phyloP scores from a whole-genome alignment of 352 stramenopile species.

The Chrysophaeum taylorii region DNA sequence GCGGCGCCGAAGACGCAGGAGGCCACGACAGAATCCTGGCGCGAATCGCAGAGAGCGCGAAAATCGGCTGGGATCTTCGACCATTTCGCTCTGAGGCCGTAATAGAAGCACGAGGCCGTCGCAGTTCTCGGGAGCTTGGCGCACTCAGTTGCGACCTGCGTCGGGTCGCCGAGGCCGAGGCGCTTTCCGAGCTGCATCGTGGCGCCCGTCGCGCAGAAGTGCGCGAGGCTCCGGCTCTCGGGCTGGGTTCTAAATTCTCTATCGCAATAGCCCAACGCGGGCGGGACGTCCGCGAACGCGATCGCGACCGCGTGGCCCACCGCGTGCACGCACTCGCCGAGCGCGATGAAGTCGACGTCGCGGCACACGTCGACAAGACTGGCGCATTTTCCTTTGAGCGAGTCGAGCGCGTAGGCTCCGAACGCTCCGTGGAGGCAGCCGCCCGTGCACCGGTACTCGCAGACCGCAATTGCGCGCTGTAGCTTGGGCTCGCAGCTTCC shows the following conservation, averaged over 20 bases:
- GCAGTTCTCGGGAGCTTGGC: background rate
- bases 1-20: constrained; percentile 5
- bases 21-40: too few relatives aligned
- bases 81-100: background rate
- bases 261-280: background rate
- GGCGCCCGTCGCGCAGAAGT: constrained; percentile 1
- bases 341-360: background rate
- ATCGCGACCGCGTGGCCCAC: background rate
- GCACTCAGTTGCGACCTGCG: background rate
- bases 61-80: background rate
- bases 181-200: background rate
- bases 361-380: too few relatives aligned
- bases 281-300: background rate
- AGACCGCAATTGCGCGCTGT: background rate
- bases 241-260: too few relatives aligned
- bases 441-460: constrained; percentile 9
- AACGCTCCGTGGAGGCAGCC: constrained; percentile 6
- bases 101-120: background rate
- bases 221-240: background rate
- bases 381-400: too few relatives aligned
- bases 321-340: constrained; percentile 1
- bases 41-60: too few relatives aligned
- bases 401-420: background rate
- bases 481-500: too few relatives aligned
- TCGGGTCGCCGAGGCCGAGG: background rate